Evolutionary conservation across 2,329 filamentous ascomycete genomes (phyloP), one percentile per base, ranked within the genome.

Genomic region (Aspergillus udagawae): DNA sequence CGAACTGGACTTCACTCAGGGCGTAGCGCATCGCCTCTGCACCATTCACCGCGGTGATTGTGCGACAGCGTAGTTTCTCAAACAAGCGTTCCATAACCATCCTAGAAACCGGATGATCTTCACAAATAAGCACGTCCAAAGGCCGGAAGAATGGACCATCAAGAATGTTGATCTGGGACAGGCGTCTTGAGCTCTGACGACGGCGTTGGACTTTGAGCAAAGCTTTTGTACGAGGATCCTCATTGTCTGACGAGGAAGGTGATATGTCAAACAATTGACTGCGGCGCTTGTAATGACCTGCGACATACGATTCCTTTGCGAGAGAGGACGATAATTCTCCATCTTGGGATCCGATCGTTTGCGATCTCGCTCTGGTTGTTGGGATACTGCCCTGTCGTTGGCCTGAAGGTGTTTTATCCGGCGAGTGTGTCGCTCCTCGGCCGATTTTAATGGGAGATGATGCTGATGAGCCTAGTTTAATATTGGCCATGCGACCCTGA

Each of bases 81-180:
- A 99, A 82, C 7, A 99, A 79, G 67, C 96, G 94, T 71, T 99
- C 94, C 93, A 99, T 97, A n/a, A 99, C 93, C 79, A 99, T 87
- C 23, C 93, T 86, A 5, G 94, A 96, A 3, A 99, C 93, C 0
- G 94, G 94, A 72, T 99, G 94, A 68, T 99, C 94, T 76, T 99
- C 94, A 71, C 94, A 97, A 52, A 99, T 96, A 52, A 99, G 81
- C 5, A 99, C 89, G 73, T 99, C 94, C 52, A 99, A 77, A 1
- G 94, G 92, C 29, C 94, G 85, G 76, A 97, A 99, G 38, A 87
- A 84, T 2, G 94, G 94, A 0, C 89, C 89, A 53, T 93, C 92
- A 44, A 89, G 84, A 41, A 96, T 81, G 52, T 88, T 92, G 67
- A 97, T 92, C 67, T 96, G 92, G 0, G 94, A 99, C 69, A 97